Evolutionary conservation across 768 basidiomycete genomes (phyloP), one percentile per base, ranked within the genome.

Genomic region (Rubroboletus satanas): DNA sequence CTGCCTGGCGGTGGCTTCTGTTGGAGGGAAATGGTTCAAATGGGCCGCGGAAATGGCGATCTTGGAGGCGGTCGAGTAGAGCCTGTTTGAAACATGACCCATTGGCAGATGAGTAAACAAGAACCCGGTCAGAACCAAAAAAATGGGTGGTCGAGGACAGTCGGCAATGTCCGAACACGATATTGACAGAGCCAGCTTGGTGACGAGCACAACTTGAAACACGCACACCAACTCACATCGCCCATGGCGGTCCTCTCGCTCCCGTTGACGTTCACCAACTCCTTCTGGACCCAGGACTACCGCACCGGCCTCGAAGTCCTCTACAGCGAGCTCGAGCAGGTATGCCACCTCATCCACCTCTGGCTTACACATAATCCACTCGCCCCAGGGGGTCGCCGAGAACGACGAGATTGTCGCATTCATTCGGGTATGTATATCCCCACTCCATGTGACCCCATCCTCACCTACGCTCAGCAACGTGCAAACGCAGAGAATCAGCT

Each of bases 201-300:
- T 52, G 44, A 37, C 52, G 33, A 7, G 35, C 29, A n/a, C 46
- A 17, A 18, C 50, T 59, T 51, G 39, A 18, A 51, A 56, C 68
- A 49, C 60, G 44, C 59, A 58, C 41, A 21, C 7, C 7, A 6
- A 18, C 51, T 14, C 23, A 32, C 33, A 37, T 43, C 55, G 68
- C 51, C 46, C 66, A 94, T 95, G 93, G 88, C 92, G 58, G 88
- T 91, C 60, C 75, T 96, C 58, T 90, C 92, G 42, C 83, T 95
- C 65, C 93, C 93, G n/a, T 77, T 92, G 55, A 81, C 82, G 15
- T 97, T 97, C 69, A 83, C 79, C 52, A 95, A 96, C 71, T 94
- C 93, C 31, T 97, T 97, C 76, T 97, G 94, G 94, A 83, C 93
- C 15, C 87, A 91, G 69, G 92, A 94, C 75, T 94, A 92, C 67